Evolutionary conservation across 768 basidiomycete genomes (phyloP), one percentile per base, ranked within the genome.

Genomic region (Suillus occidentalis): DNA sequence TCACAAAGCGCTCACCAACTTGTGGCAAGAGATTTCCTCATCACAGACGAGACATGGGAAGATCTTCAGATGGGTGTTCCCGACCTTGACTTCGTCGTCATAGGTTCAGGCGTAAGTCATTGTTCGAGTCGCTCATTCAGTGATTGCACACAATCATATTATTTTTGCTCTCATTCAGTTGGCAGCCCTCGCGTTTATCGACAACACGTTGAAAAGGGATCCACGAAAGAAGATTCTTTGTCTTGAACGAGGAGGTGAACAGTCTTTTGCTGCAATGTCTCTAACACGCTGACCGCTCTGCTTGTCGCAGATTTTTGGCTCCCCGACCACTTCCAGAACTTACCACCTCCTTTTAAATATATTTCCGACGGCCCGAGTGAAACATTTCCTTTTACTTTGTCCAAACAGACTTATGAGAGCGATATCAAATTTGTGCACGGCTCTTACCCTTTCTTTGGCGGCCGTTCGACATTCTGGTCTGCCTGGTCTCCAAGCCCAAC

Each of bases 401-500:
- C 57, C 13, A 37, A 57, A 28, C 40, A 64, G 55, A 60, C 57
- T 6, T 64, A 28, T 20, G 39, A 53, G 22, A 62, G 45, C 25
- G 49, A 50, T 14, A 39, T 62, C 18, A 62, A 62, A 68, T 69
- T 64, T 57, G 52, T 69, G 22, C 63, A 47, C 18, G 69, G 69
- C 12, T 68, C 63, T 12, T 60, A 62, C 40, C 68, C 68, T 34
- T 70, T 63, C 58, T 70, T 70, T 49, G 69, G 69, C 22, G 69
- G 69, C 20, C 66, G 69, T 6, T 67, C 65, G 36, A 42, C 62
- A 10, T 68, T 70, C 47, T 70, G 47, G 47, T 70, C 68, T 14
- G 69, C 69, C 1, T 70, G 69, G 69, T 67, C 60, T n/a, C 69
- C 69, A 28, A 63, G 55, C 7, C 69, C 69, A 1, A 53, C 56